Conservation (phyloP, 2,329 filamentous ascomycete species). For the Colletotrichum tofieldiae region DNA sequence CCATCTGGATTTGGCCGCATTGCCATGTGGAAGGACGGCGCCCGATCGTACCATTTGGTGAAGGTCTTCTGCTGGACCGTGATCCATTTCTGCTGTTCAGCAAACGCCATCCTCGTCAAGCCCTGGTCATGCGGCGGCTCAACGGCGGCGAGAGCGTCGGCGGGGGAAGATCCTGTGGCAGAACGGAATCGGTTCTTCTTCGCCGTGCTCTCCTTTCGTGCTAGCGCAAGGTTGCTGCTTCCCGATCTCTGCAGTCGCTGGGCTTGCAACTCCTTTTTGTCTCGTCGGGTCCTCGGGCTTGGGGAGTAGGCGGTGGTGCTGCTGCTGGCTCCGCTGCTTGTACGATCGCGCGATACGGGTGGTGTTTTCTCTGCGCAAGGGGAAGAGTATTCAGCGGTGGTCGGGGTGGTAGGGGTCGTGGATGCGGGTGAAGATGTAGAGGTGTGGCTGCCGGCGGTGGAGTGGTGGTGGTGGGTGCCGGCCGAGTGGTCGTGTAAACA, state of each 20-base stretch:
- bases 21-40: constrained; percentile 9
- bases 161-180: constrained; percentile 53
- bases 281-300: constrained; percentile 58
- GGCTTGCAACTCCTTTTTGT: constrained; percentile 67
- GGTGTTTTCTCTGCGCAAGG: constrained; percentile 43
- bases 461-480: constrained; percentile 40
- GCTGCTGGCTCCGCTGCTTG: constrained; percentile 44
- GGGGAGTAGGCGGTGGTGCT: constrained; percentile 46
- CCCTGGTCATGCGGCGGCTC: constrained; percentile 66
- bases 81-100: constrained; percentile 78
- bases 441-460: constrained; percentile 41
- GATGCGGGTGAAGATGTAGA: constrained; percentile 47
- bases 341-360: constrained; percentile 44
- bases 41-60: constrained; percentile 82
- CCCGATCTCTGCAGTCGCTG: constrained; percentile 63
- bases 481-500: constrained; percentile 57
- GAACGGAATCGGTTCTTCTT: constrained; percentile 55
- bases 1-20: background rate
- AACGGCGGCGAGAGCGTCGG: constrained; percentile 61
- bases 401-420: constrained; percentile 48
- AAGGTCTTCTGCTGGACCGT: constrained; percentile 98
- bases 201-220: constrained; percentile 47
- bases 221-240: constrained; percentile 55
- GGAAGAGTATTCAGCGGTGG: constrained; percentile 46
- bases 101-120: constrained; percentile 73